Conservation (phyloP, 1,139 yeast genomes). For the Saccharomyces pastorianus region DNA sequence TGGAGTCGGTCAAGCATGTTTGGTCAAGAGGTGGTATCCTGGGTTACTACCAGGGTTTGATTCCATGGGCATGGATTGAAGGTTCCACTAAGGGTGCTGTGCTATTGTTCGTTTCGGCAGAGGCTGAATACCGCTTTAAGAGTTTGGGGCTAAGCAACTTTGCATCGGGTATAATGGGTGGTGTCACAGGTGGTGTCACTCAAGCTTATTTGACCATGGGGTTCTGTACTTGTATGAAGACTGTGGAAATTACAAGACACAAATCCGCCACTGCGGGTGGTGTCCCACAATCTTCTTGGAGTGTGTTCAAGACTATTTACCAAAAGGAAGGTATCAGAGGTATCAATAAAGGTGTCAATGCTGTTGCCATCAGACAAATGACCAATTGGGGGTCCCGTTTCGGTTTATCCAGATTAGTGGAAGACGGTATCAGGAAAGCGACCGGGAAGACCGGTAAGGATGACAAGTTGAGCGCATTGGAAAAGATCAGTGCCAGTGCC, state of each 20-base stretch:
- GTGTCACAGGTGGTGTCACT: slow-evolving; percentile 92
- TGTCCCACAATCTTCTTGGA: slow-evolving; percentile 67
- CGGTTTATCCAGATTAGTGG: slow-evolving; percentile 87
- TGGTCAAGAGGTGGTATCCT: slow-evolving; percentile 88
- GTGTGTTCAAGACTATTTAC: slow-evolving; percentile 79
- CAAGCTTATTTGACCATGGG: slow-evolving; percentile 92
- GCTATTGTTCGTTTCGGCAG: slow-evolving; percentile 82
- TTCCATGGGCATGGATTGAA: slow-evolving; percentile 99
- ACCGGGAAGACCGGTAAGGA: slow-evolving; percentile 50
- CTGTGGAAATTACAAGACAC: slow-evolving; percentile 88
- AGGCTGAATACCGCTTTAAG: slow-evolving; percentile 73
- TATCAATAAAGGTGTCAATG: slow-evolving; percentile 95
- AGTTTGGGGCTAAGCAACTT: slow-evolving; percentile 61
- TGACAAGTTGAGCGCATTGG: slow-evolving; percentile 60
- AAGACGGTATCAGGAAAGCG: slow-evolving; percentile 62
- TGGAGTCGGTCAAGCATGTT: slow-evolving; percentile 63
- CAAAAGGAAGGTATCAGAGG: slow-evolving; percentile 83
- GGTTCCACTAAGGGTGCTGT: slow-evolving; percentile 99
- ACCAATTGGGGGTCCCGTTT: slow-evolving; percentile 98
- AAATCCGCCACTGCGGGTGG: slow-evolving; percentile 70
- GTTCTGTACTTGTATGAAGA: slow-evolving; percentile 95
- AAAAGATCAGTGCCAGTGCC: slow-evolving; percentile 79
- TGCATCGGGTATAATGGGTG: slow-evolving; percentile 87
- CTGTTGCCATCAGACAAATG: slow-evolving; percentile 98
- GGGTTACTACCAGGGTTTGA: slow-evolving; percentile 94